These are phyloP conservation scores for Dunaliella primolecta DNA, from an alignment of 139 green algal genomes.

Conservation along the genomic window DNA sequence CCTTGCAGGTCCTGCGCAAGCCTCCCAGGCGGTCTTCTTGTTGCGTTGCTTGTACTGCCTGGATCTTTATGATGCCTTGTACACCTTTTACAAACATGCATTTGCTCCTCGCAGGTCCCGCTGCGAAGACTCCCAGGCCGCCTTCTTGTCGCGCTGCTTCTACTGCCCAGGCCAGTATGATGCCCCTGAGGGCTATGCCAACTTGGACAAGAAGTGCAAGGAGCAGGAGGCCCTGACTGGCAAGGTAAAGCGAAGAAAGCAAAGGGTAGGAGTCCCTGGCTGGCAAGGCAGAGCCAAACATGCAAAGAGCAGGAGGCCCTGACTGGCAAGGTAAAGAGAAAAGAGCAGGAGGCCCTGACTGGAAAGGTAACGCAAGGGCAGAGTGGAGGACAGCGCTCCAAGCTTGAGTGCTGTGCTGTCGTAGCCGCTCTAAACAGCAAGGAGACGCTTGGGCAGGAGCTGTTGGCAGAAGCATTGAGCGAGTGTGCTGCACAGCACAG, in stretches of 20 bases:
- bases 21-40: slow-evolving; percentile 81
- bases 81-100: no score
- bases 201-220: slow-evolving; percentile 63
- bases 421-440: no score
- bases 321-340: no score
- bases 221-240: slow-evolving; percentile 58
- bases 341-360: background rate
- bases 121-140: slow-evolving; percentile 67
- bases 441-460: no score
- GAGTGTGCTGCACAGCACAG: no score
- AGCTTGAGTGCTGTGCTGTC: no score
- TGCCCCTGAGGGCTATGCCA: slow-evolving; percentile 58
- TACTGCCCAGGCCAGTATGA: slow-evolving; percentile 71
- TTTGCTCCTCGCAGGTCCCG: no score
- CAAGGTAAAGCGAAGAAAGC: slow-evolving; percentile 34
- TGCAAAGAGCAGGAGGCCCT: slow-evolving; percentile 35
- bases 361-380: background rate
- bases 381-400: background rate
- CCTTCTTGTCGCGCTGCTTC: slow-evolving; percentile 87
- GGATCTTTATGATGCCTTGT: no score
- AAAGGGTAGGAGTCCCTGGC: slow-evolving; percentile 55
- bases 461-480: no score
- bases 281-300: background rate
- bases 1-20: no score
- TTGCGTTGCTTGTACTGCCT: slow-evolving; percentile 88